Evolutionary conservation across 176 grass and related monocot genomes (phyloP).

Genomic region (Aegilops sharonensis): DNA sequence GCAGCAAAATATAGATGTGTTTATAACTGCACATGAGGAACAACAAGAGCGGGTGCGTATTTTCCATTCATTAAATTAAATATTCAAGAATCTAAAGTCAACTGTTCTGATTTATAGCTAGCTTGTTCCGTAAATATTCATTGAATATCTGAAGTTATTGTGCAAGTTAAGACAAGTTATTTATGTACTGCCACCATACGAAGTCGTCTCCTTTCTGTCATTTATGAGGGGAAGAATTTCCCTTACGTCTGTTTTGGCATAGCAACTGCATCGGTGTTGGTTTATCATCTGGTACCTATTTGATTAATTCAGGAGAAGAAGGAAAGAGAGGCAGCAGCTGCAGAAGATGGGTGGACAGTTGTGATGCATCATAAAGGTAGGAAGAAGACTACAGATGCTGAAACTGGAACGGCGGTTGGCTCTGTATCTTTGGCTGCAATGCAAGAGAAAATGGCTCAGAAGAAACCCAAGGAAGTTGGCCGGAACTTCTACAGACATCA

Average conservation of each 20-base stretch:
- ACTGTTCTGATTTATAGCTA: not conserved
- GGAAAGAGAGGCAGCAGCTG: conserved; percentile 64
- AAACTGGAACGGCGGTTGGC: conserved; percentile 84
- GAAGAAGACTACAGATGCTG: conserved; percentile 88
- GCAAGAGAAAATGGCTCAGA: conserved; percentile 83
- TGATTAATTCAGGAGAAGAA: conserved; percentile 78
- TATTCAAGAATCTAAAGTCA: conserved; percentile 8
- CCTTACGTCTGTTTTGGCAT: not conserved
- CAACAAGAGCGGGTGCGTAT: conserved; percentile 70
- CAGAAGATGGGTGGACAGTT: conserved; percentile 95
- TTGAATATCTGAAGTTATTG: not conserved
- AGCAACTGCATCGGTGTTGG: not conserved
- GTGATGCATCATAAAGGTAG: conserved; percentile 92
- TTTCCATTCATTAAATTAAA: conserved; percentile 11
- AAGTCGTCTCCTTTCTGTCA: not conserved
- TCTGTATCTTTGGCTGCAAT: conserved; percentile 81
- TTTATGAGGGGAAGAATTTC: not conserved
- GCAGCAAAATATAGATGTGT: conserved; percentile 89
- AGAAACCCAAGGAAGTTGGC: conserved; percentile 76
- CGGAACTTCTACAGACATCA: conserved; percentile 84
- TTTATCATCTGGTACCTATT: conserved; percentile 11
- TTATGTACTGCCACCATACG: not conserved
- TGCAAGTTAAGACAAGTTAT: not conserved
- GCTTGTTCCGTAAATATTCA: not conserved
- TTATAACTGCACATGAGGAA: conserved; percentile 77